Evolutionary conservation across 2,329 filamentous ascomycete genomes (phyloP).

Genomic region (Biscogniauxia marginata): DNA sequence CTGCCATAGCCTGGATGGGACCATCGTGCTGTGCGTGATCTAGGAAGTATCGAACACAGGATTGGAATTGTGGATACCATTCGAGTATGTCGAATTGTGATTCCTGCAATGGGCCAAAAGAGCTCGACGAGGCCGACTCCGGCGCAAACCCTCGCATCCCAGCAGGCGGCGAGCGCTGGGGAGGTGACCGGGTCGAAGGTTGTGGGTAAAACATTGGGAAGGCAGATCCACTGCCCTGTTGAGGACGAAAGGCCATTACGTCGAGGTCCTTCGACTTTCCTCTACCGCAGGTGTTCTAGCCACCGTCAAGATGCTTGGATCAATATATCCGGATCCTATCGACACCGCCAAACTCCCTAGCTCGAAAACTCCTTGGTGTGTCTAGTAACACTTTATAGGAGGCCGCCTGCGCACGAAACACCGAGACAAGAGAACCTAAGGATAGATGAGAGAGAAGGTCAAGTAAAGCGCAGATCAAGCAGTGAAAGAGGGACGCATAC

Average conservation of each 20-base stretch:
- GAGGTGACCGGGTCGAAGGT: conserved; percentile 21
- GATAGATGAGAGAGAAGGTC: conserved; percentile 8
- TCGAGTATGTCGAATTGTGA: conserved; percentile 76
- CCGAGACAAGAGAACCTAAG: neutral
- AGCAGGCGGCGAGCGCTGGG: conserved; percentile 24
- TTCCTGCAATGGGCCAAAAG: conserved; percentile 28
- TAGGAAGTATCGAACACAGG: conserved; percentile 86
- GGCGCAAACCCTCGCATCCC: conserved; percentile 18
- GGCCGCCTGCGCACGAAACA: conserved; percentile 6
- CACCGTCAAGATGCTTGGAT: neutral
- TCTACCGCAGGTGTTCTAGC: neutral
- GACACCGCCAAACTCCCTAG: neutral
- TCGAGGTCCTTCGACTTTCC: conserved; percentile 2
- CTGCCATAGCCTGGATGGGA: conserved; percentile 82
- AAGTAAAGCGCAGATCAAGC: conserved; percentile 14
- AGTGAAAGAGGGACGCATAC: conserved; percentile 15
- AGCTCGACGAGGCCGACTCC: conserved; percentile 19
- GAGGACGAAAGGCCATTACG: conserved; percentile 29
- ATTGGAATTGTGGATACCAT: conserved; percentile 90
- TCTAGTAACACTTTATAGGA: conserved; percentile 25
- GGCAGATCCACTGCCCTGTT: conserved; percentile 19
- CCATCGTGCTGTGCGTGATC: conserved; percentile 84
- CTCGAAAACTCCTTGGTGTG: conserved; percentile 11
- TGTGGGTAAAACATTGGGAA: conserved; percentile 26
- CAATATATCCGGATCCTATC: neutral